phyloP scores from a whole-genome alignment of 106 monocot genomes.

The Chionographis japonica region DNA sequence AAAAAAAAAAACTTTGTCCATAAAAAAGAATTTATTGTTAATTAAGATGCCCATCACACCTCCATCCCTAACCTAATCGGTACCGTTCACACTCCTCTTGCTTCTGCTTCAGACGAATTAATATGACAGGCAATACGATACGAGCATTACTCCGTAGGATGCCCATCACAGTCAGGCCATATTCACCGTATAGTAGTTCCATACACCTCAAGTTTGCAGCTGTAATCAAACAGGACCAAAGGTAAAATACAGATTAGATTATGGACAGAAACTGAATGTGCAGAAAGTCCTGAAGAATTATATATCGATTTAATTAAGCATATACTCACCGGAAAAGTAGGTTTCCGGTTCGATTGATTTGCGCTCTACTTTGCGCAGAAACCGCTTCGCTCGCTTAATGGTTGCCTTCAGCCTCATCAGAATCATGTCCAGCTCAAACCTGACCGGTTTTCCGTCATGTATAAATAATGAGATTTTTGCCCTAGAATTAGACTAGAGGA shows the following conservation, averaged over 20 bases:
- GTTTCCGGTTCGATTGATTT: constrained; percentile 28
- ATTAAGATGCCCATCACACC: no score
- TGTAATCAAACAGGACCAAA: constrained; percentile 1
- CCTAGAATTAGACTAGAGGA: no score
- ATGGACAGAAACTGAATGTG: no score
- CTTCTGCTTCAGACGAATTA: constrained; percentile 50
- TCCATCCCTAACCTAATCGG: no score
- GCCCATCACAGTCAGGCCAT: constrained; percentile 43
- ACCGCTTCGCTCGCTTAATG: constrained; percentile 30
- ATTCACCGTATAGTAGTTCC: constrained; percentile 48
- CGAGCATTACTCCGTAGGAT: constrained; percentile 39
- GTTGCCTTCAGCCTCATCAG: constrained; percentile 38
- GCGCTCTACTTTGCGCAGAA: constrained; percentile 36
- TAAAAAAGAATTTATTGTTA: no score
- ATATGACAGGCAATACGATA: constrained; percentile 45
- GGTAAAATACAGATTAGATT: neutral
- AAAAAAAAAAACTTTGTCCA: no score
- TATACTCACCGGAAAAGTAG: constrained; percentile 25
- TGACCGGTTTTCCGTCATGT: neutral
- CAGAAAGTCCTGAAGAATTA: neutral
- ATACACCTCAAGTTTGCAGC: constrained; percentile 50
- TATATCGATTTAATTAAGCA: constrained; percentile 23
- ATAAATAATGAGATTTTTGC: no score
- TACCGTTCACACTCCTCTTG: constrained; percentile 33
- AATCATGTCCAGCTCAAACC: constrained; percentile 56